A percentile compares a stretch with the other conserved stretches of the same genome.
Conservation (phyloP, 371 early-diverging fungal species). For the Mucor indicus region DNA sequence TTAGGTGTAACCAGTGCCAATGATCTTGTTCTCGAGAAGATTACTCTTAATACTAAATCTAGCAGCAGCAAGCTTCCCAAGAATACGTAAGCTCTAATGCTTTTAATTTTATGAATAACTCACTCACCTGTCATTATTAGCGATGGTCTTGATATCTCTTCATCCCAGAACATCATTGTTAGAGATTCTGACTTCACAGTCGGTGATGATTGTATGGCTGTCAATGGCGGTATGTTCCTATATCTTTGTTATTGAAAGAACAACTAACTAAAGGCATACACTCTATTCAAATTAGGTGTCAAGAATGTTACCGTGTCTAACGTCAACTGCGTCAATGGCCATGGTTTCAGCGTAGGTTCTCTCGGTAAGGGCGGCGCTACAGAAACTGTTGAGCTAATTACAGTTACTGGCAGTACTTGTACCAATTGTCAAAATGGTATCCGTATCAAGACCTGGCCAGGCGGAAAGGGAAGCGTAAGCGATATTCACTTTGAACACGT, state of each 20-base stretch:
- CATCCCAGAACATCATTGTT: slow-evolving; percentile 21
- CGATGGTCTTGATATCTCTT: slow-evolving; percentile 34
- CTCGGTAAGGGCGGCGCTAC: slow-evolving; percentile 29
- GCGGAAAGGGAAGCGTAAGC: slow-evolving; percentile 30
- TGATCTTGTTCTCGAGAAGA: slow-evolving; percentile 22
- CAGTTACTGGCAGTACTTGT: slow-evolving; percentile 19
- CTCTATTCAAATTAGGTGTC: slow-evolving; percentile 7
- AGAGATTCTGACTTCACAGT: slow-evolving; percentile 16
- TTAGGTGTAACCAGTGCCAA: slow-evolving; percentile 26
- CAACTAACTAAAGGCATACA: too few relatives aligned
- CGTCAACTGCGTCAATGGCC: slow-evolving; percentile 24
- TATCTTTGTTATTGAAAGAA: neutral
- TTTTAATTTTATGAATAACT: neutral
- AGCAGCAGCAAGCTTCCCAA: slow-evolving; percentile 18
- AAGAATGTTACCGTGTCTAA: slow-evolving; percentile 23
- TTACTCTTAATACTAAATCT: slow-evolving; percentile 27
- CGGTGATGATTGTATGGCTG: slow-evolving; percentile 35
- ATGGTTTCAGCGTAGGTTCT: slow-evolving; percentile 38
- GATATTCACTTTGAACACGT: slow-evolving; percentile 22
- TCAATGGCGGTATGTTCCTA: slow-evolving; percentile 18
- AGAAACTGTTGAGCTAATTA: slow-evolving; percentile 22
- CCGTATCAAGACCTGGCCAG: slow-evolving; percentile 39
- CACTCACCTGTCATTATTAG: neutral
- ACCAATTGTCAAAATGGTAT: slow-evolving; percentile 38
- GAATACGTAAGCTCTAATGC: slow-evolving; percentile 13